Evolutionary conservation across 208 protist genomes (phyloP).

Genomic region (Acanthamoeba rhysodes): DNA sequence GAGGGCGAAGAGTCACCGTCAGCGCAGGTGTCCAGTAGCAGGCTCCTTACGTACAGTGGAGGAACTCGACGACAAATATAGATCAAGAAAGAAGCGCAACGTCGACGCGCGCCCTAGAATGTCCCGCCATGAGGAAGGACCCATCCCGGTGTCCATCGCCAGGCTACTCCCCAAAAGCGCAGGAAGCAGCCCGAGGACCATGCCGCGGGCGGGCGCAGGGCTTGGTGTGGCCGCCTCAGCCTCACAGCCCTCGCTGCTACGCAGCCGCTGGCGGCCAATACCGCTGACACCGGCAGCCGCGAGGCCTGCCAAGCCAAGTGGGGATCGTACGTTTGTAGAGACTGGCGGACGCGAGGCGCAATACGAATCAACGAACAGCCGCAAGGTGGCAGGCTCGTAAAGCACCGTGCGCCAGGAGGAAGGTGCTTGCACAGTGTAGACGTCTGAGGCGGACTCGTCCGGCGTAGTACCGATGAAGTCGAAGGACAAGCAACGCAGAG

Average conservation of each 20-base stretch:
- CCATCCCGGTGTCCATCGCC: no score
- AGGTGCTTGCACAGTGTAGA: constrained; percentile 90
- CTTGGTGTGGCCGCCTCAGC: no score
- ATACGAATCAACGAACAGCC: constrained; percentile 90
- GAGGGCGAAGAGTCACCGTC: neutral
- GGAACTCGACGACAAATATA: constrained; percentile 82
- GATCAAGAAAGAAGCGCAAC: constrained; percentile 88
- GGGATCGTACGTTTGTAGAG: constrained; percentile 74
- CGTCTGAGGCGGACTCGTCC: constrained; percentile 88
- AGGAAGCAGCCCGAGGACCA: neutral
- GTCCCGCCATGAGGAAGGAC: constrained; percentile 85
- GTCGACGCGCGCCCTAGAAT: constrained; percentile 87
- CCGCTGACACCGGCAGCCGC: neutral
- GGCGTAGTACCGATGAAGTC: constrained; percentile 90
- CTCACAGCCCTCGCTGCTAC: no score
- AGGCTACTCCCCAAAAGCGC: neutral
- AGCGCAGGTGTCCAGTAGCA: neutral
- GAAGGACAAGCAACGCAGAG: constrained; percentile 87
- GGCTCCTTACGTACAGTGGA: neutral
- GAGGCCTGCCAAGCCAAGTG: neutral
- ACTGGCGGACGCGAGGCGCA: constrained; percentile 44
- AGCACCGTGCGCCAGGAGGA: constrained; percentile 87
- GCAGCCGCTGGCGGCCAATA: neutral
- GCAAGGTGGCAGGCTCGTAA: constrained; percentile 86
- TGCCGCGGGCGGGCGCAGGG: neutral